Evolutionary conservation across 805 yeast genomes (phyloP).

Genomic region (Yamadazyma insecticola): DNA sequence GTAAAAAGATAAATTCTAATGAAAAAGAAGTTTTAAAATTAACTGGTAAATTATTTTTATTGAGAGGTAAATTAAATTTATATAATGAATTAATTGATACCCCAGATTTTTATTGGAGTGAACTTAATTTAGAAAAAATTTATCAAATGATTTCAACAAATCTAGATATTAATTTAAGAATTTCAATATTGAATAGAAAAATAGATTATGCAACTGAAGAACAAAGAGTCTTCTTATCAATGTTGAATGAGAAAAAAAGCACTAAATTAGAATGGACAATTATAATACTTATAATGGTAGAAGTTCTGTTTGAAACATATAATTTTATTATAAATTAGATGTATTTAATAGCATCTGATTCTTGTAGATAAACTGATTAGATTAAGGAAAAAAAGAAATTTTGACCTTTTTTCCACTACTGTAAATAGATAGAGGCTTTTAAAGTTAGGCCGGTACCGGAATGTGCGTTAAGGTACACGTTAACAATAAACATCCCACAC

Average conservation of each 20-base stretch:
- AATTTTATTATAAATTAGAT: slow-evolving; percentile 47
- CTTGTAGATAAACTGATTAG: too few relatives aligned
- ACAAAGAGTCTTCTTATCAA: slow-evolving; percentile 69
- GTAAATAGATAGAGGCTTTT: too few relatives aligned
- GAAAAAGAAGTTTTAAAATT: slow-evolving; percentile 60
- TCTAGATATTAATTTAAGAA: slow-evolving; percentile 73
- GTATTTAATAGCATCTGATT: too few relatives aligned
- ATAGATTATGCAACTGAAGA: slow-evolving; percentile 90
- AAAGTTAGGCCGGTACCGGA: too few relatives aligned
- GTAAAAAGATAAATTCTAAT: slow-evolving; percentile 39
- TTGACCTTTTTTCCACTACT: too few relatives aligned
- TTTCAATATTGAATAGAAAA: slow-evolving; percentile 75
- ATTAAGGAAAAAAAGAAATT: too few relatives aligned
- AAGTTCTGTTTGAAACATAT: slow-evolving; percentile 74
- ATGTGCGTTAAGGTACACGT: too few relatives aligned
- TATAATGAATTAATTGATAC: slow-evolving; percentile 88
- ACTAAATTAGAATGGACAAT: slow-evolving; percentile 85
- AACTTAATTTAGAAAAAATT: slow-evolving; percentile 75
- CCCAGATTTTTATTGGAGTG: slow-evolving; percentile 92
- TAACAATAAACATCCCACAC: too few relatives aligned
- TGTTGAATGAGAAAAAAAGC: slow-evolving; percentile 71
- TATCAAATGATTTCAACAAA: slow-evolving; percentile 67
- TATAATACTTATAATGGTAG: slow-evolving; percentile 75
- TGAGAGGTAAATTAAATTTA: slow-evolving; percentile 78
- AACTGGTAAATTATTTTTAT: slow-evolving; percentile 69